A percentile compares a stretch with the other conserved stretches of the same genome.
phyloP scores from a whole-genome alignment of 495 filamentous ascomycete genomes.

The Sporormia fimetaria region DNA sequence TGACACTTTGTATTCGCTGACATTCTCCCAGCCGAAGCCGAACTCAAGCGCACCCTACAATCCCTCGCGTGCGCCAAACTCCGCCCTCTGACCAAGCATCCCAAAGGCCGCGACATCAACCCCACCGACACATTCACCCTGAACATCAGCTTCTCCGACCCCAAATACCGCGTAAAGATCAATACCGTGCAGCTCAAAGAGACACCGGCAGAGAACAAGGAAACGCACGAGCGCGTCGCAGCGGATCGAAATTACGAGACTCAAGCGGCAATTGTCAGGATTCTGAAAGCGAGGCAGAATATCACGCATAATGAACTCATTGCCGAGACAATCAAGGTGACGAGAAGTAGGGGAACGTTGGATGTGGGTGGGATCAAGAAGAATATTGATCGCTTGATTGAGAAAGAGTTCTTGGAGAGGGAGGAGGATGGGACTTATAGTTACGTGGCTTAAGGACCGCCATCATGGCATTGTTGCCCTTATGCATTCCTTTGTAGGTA shows the following conservation, averaged over 20 bases:
- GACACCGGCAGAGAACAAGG: conserved; percentile 81
- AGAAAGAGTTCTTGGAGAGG: conserved; percentile 91
- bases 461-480: no score
- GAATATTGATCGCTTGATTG: conserved; percentile 97
- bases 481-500: no score
- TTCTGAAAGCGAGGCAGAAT: conserved; percentile 91
- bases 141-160: conserved; percentile 63
- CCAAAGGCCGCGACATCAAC: conserved; percentile 70
- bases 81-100: conserved; percentile 75
- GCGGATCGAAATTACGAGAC: conserved; percentile 90
- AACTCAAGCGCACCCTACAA: conserved; percentile 83
- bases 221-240: conserved; percentile 78
- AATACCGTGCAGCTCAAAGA: conserved; percentile 97
- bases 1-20: conserved; percentile 2
- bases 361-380: conserved; percentile 82
- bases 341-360: conserved; percentile 68
- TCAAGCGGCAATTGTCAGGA: conserved; percentile 90
- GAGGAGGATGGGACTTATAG: conserved; percentile 63
- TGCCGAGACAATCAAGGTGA: conserved; percentile 77
- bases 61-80: conserved; percentile 83
- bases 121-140: conserved; percentile 67
- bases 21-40: conserved; percentile 47
- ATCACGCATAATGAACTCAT: conserved; percentile 75
- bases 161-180: conserved; percentile 90
- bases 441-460: conserved; percentile 67